Percentiles rank a stretch among this genome's conserved stretches.
Evolutionary conservation across 257 asterid species (phyloP).

Genomic region (Nyctanthes arbortristis): DNA sequence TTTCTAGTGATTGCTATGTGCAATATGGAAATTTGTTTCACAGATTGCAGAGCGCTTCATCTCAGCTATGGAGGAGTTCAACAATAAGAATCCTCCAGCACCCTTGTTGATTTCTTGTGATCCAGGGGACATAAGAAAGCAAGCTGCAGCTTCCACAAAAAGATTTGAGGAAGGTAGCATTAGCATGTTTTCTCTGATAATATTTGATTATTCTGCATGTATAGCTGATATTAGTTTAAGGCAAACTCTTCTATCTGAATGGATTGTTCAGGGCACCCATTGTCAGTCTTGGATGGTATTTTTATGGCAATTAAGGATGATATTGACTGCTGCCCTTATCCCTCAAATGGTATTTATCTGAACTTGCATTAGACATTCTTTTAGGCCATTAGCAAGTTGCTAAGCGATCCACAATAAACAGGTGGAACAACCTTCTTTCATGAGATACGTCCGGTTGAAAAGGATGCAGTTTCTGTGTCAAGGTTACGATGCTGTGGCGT

Average conservation of each 20-base stretch:
- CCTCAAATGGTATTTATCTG: constrained; percentile 66
- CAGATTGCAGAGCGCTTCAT: constrained; percentile 96
- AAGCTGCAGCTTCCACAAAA: constrained; percentile 89
- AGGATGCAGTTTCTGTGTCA: constrained; percentile 77
- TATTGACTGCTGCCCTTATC: constrained; percentile 86
- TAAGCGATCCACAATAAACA: constrained; percentile 36
- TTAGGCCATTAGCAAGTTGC: constrained; percentile 10
- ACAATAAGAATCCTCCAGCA: constrained; percentile 55
- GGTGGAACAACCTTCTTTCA: constrained; percentile 93
- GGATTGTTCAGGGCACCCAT: constrained; percentile 69
- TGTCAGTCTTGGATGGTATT: constrained; percentile 89
- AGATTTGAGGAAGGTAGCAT: constrained; percentile 91
- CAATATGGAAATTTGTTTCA: constrained; percentile 11
- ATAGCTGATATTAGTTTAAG: constrained; percentile 5
- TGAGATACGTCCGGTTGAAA: constrained; percentile 70
- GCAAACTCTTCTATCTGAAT: constrained; percentile 24
- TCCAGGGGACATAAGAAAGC: constrained; percentile 81
- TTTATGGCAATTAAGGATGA: constrained; percentile 97
- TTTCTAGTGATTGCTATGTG: constrained; percentile 9
- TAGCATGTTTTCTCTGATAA: neutral
- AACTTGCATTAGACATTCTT: constrained; percentile 16
- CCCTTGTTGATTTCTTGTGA: constrained; percentile 80
- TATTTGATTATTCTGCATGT: neutral
- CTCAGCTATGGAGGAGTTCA: constrained; percentile 75
- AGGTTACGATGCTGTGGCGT: constrained; percentile 90